phyloP scores from a whole-genome alignment of 441 rosid genomes.

The Mallotus japonicus region DNA sequence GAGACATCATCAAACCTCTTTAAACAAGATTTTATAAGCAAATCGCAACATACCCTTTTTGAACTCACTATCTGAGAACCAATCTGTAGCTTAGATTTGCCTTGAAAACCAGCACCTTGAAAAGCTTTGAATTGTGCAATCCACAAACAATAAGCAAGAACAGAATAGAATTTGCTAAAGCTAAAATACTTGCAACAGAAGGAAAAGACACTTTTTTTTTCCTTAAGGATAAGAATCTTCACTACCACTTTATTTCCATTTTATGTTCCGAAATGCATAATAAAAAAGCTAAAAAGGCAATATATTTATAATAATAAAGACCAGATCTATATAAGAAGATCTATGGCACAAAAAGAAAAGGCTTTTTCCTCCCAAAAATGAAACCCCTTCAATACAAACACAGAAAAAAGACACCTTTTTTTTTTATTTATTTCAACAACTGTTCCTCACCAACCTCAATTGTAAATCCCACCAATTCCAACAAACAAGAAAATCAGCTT shows the following conservation, averaged over 20 bases:
- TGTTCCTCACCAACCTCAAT: slow-evolving; percentile 18
- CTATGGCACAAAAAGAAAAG: neutral
- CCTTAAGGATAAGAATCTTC: slow-evolving; percentile 29
- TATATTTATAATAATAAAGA: slow-evolving; percentile 17
- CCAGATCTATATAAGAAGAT: slow-evolving; percentile 43
- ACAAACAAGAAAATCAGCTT: slow-evolving; percentile 9
- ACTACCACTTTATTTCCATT: slow-evolving; percentile 23
- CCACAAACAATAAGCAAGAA: slow-evolving; percentile 12
- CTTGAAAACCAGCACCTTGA: slow-evolving; percentile 12
- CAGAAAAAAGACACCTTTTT: slow-evolving; percentile 16
- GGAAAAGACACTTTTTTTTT: slow-evolving; percentile 30
- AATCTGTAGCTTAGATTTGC: slow-evolving; percentile 13
- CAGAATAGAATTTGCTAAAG: slow-evolving; percentile 22
- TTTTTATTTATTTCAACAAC: neutral
- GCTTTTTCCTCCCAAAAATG: neutral
- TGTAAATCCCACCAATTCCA: slow-evolving; percentile 11
- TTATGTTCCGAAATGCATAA: slow-evolving; percentile 20
- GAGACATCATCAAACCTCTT: slow-evolving; percentile 2
- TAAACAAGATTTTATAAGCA: slow-evolving; percentile 12
- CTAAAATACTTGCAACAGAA: slow-evolving; percentile 33
- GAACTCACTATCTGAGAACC: slow-evolving; percentile 20
- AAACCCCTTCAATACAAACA: slow-evolving; percentile 15
- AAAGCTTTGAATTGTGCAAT: slow-evolving; percentile 15
- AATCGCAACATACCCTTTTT: slow-evolving; percentile 16
- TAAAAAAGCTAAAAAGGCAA: slow-evolving; percentile 29